Base-by-base conservation (phyloP, 192 early-diverging fungal species). In the Obelidium mucronatum region DNA sequence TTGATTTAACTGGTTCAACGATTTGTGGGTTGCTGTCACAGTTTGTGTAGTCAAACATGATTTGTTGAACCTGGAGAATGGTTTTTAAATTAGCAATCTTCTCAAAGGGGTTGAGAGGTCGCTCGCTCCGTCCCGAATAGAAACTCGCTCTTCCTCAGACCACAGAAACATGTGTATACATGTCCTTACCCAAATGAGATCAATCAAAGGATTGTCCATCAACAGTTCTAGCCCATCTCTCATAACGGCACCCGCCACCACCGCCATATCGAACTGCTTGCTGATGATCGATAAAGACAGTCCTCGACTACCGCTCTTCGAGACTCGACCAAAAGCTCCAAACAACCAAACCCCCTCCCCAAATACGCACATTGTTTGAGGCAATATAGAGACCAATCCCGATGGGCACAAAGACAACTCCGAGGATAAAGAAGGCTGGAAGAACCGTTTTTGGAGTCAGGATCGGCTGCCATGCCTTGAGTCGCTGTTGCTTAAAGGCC, bases 381-480 rank as follows among this genome's bases (percentile, higher is more conserved):
- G 95, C 95, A 81, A 92, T 94, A 63, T 96, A 87, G 4, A 98
- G 88, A 59, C 93, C 89, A 40, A 94, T 95, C 67, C 97, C 98
- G 26, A 99, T 85, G 17, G 98, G 97, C 34, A 98, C 93, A 86
- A 99, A 98, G 39, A 98, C 83, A 34, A 96, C 91, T 5, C 98
- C 98, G 37, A 98, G 90, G 35, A 94, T 82, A 77, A 99, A 97
- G 68, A 98, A 94, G 36, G 95, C 94, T 13, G 98, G 98, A 26
- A 99, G 81, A 4, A 99, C 98, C 33, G 94, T 96, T 82, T 97
- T 98, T 59, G 98, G 98, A 13, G 97, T 99, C 28, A 99, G 89
- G 54, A 99, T 90, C 0, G 98, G 98, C 84, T 99, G 98, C 98
- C 98, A 99, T 22, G 96, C 94, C 84, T 95, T 96, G 81, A 99